Evolutionary conservation across 192 early-diverging fungal genomes (phyloP), one percentile per base, ranked within the genome.

Genomic region (Umbelopsis sp.): DNA sequence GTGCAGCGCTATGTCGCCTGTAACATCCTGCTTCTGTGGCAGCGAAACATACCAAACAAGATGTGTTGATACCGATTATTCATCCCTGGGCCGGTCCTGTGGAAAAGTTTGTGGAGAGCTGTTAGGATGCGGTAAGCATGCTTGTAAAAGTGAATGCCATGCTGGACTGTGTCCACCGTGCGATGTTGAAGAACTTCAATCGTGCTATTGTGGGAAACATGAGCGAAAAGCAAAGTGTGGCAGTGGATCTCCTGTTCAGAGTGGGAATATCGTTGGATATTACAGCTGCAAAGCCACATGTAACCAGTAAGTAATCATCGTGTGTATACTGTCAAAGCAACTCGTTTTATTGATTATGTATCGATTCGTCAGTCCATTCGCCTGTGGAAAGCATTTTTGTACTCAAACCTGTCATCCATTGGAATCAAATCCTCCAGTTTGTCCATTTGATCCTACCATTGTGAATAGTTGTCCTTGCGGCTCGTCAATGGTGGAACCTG

Each of bases 21-120:
- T 86, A 22, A 86, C 88, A 66, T 78, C 78, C 20, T 98, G 97
- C 85, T 91, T 85, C 76, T 98, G 97, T 82, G 94, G 94, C 4
- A 90, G 88, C 46, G 76, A 85, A 8, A 73, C 75, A 0, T 86
- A 46, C 68, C 87, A 89, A 55, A 77, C 87, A 21, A 83, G 92
- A 53, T 98, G 95, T 80, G 85, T 85, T 35, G 92, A 90, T 74
- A 85, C 89, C 4, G 86, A 82, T 66, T 90, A 91, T 66, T 80
- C 88, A 0, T 82, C 81, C 41, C 81, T 88, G 25, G 89, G 85
- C 4, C 82, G 81, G 55, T 90, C 90, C 1, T 98, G 97, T 80
- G 90, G 84, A 9, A 68, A 85, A 25, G 73, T 87, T 0, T 93
- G 92, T 68, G 92, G 83, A 18, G 84, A 91, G 55, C 64, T 87